Evolutionary conservation across 495 filamentous ascomycete species (phyloP).

Genomic region (Lasiosphaeria hispida): DNA sequence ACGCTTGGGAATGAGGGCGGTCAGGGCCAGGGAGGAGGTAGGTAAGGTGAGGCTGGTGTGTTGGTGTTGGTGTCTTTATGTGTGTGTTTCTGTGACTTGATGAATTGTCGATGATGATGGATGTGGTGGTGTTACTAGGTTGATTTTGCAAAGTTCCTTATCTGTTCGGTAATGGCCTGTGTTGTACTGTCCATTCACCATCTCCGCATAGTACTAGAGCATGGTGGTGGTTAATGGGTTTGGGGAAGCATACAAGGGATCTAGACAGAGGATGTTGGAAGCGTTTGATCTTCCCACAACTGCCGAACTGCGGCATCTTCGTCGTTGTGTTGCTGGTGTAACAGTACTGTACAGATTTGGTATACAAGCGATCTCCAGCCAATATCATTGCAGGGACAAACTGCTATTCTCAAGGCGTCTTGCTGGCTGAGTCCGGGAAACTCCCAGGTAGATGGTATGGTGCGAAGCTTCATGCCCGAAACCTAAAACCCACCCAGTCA

Average conservation of each 20-base stretch:
- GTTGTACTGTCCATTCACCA: too few species aligned
- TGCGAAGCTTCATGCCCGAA: slow-evolving; percentile 38
- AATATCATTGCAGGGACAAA: background rate
- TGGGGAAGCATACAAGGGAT: too few species aligned
- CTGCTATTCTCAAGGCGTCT: background rate
- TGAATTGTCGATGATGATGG: too few species aligned
- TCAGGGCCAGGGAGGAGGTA: background rate
- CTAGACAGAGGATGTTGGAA: too few species aligned
- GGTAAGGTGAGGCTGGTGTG: background rate
- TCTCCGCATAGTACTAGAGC: too few species aligned
- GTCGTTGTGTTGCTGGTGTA: background rate
- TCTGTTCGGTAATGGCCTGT: too few species aligned
- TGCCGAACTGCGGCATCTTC: background rate
- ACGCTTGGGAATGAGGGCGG: slow-evolving; percentile 32
- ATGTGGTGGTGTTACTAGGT: background rate
- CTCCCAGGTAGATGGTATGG: background rate
- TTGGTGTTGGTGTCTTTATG: background rate
- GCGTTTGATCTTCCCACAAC: background rate
- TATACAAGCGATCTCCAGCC: slow-evolving; percentile 8
- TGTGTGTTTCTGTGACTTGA: too few species aligned
- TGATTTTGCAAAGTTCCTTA: too few species aligned
- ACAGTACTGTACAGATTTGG: slow-evolving; percentile 14
- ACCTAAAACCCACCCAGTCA: slow-evolving; percentile 69
- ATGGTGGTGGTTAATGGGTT: too few species aligned
- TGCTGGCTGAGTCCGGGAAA: background rate